Base-by-base conservation (phyloP, 305 asterid genomes). In the Fraxinus albicans region DNA sequence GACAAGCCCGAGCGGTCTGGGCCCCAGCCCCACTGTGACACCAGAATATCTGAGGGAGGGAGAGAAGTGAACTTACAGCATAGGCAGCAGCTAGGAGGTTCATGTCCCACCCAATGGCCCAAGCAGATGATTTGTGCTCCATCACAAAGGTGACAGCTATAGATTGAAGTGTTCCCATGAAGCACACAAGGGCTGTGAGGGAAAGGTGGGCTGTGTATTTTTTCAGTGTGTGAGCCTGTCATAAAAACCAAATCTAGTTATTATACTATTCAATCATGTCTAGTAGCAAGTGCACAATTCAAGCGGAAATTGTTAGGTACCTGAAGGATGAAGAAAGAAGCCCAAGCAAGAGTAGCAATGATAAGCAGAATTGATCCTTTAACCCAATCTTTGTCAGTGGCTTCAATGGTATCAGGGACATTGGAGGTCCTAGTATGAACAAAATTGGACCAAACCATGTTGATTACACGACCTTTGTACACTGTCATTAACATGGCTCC, bases 401-500 rank as follows among this genome's bases (percentile, higher is more conserved):
- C 73, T 70, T 77, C 91, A 21, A 79, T 5, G 7, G 88, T 36
- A 3, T 27, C 77, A 3, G 95, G 81, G 63, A 76, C 84, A 63
- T 58, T 40, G 31, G 94, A 79, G 9, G 69, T 27, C 2, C 17
- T 78, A 6, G 90, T 79, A 25, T 91, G 94, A 34, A 80, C 55
- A 83, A 84, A 81, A 6, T 81, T 69, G 7, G 99, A 88, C 97
- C 98, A 92, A 0, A 90, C 31, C 87, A 92, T 84, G 21, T 92
- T 89, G 69, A 95, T 73, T 3, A 88, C 92, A 9, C 86, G 89
- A 8, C 99, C 99, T 81, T 94, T 95, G 93, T 92, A 95, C 34
- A 95, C 81, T 27, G 97, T 95, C 97, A 95, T 95, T 78, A 95
- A 86, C 98, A 95, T 95, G 55, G 98, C 98, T 76, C 98, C 98